Evolutionary conservation across 2,329 filamentous ascomycete genomes (phyloP).

Genomic region (Dactylellina drechsleri): DNA sequence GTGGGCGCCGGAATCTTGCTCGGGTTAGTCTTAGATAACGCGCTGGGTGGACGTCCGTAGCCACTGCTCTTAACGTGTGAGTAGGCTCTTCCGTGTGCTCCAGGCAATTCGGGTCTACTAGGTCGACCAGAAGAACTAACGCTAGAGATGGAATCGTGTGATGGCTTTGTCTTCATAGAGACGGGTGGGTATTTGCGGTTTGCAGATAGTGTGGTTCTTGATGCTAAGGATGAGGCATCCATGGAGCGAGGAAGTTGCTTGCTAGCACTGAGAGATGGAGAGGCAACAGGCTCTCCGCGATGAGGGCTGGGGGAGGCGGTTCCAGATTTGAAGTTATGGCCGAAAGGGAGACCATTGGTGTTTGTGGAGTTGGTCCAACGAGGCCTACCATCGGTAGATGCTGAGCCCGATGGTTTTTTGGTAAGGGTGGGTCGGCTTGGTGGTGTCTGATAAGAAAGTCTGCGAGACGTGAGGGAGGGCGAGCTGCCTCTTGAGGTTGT

Average conservation of each 20-base stretch:
- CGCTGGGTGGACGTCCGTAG: slow-evolving; percentile 38
- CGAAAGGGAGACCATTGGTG: slow-evolving; percentile 71
- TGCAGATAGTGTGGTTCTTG: slow-evolving; percentile 15
- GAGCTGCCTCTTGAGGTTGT: slow-evolving; percentile 46
- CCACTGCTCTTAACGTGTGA: slow-evolving; percentile 47
- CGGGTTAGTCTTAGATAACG: slow-evolving; percentile 32
- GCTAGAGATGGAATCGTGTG: slow-evolving; percentile 47
- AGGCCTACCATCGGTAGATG: slow-evolving; percentile 69
- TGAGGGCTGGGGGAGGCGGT: slow-evolving; percentile 67
- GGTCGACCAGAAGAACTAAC: slow-evolving; percentile 17
- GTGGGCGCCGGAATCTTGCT: slow-evolving; percentile 41
- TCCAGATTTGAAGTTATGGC: slow-evolving; percentile 74
- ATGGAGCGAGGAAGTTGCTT: slow-evolving; percentile 37
- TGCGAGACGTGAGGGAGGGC: slow-evolving; percentile 34
- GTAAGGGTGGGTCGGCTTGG: slow-evolving; percentile 58
- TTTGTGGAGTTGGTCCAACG: slow-evolving; percentile 78
- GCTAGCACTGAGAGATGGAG: slow-evolving; percentile 12
- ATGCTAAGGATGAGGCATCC: slow-evolving; percentile 30
- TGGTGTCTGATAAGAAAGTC: slow-evolving; percentile 46
- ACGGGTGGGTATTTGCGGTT: slow-evolving; percentile 42
- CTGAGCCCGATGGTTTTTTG: slow-evolving; percentile 62
- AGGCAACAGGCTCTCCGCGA: slow-evolving; percentile 21
- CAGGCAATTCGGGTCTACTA: slow-evolving; percentile 23
- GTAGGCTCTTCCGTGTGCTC: slow-evolving; percentile 25
- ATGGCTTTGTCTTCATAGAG: slow-evolving; percentile 43